A percentile compares a stretch with the other conserved stretches of the same genome.
These are phyloP conservation scores for Coemansia sp. DNA, from an alignment of 371 early-diverging fungal species.

Conservation along the genomic window DNA sequence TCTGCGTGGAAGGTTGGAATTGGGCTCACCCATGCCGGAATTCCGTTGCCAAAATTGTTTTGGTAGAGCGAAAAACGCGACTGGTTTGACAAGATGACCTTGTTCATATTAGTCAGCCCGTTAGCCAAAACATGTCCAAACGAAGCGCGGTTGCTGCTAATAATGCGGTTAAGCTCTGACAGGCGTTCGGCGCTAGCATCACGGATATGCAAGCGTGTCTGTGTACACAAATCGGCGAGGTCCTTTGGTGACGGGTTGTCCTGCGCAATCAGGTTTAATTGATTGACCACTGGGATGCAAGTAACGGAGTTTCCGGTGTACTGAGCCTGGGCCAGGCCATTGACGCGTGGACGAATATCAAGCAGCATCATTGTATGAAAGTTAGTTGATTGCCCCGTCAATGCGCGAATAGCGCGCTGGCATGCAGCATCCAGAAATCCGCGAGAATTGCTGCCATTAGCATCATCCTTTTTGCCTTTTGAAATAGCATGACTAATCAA, in stretches of 20 bases:
- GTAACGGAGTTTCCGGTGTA: slow-evolving; percentile 13
- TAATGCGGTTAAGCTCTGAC: background rate
- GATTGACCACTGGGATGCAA: background rate
- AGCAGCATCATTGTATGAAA: slow-evolving; percentile 8
- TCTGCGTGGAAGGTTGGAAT: slow-evolving; percentile 11
- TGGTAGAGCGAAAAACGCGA: slow-evolving; percentile 19
- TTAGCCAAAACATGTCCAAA: background rate
- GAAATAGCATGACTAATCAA: slow-evolving; percentile 4
- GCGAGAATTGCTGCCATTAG: background rate
- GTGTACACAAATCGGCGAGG: slow-evolving; percentile 4
- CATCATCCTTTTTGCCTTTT: background rate
- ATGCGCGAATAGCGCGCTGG: background rate
- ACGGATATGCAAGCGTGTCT: background rate
- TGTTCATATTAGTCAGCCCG: background rate
- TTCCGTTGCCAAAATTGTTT: slow-evolving; percentile 21
- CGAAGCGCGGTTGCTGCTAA: background rate
- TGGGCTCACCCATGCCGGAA: slow-evolving; percentile 16
- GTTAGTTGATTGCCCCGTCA: background rate
- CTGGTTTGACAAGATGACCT: slow-evolving; percentile 13
- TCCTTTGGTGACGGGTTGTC: background rate
- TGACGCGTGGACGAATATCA: slow-evolving; percentile 14
- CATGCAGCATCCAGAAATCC: background rate
- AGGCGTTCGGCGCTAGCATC: background rate
- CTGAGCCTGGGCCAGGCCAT: background rate
- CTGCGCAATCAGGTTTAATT: background rate